Base-by-base conservation (phyloP, 139 green algal genomes). In the Closterium sp. region DNA sequence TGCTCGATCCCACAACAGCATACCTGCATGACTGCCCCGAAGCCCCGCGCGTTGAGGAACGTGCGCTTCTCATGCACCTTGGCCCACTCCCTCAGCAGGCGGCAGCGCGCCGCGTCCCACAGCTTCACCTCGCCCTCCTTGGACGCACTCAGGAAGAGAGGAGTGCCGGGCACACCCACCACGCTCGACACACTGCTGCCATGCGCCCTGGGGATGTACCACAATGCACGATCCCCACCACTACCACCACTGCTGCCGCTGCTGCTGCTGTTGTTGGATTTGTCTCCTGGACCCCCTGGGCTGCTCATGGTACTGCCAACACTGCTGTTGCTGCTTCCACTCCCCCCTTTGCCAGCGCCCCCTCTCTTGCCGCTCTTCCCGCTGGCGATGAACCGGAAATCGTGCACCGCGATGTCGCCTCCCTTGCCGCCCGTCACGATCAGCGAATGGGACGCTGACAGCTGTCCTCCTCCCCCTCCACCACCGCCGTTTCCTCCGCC, bases 71-170 rank as follows among this genome's bases (percentile, higher is more conserved):
- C 83, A 86, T 93, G 90, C 32, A 87, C 89, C 1, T 83, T 23
- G 2, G 91, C 5, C 81, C 81, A 93, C 34, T 76, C 28, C 28
- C 88, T 85, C 32, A 93, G 25, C 90, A 91, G 90, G 16, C 31
- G 89, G 34, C 83, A 93, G 23, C 34, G 92, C 25, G 34, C 32
- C 9, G 81, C 92, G 38, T 94, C 90, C 92, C 92, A 94, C 35
- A 94, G 81, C 33, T 93, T 93, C 92, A 94, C 85, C n/a, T 94
- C 92, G 35, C 92, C 92, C 16, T 94, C 92, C 83, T 93, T 93
- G 36, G 90, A 16, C 21, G 91, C 89, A 33, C 83, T 93, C 36
- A 94, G 33, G 32, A 94, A 93, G 30, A 93, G 28, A 1, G 88
- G 28, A 8, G 91, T 93, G 25, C 88, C 91, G 30, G 91, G 91